Evolutionary conservation across 805 yeast genomes (phyloP).

Genomic region (Metschnikowia dekortorum): DNA sequence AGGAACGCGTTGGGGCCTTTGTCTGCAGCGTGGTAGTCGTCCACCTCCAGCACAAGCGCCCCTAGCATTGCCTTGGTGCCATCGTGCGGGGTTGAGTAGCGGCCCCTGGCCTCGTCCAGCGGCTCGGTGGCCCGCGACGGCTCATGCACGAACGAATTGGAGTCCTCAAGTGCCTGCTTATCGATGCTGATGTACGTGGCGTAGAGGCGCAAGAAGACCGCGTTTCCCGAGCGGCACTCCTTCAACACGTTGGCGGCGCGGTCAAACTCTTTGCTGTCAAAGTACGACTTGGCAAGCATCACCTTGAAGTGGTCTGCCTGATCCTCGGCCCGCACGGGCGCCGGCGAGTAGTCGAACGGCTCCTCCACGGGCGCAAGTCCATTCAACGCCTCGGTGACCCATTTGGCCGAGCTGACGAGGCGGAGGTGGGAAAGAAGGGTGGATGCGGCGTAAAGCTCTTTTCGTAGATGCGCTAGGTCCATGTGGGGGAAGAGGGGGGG

Average conservation of each 20-base stretch:
- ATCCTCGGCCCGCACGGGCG: conserved; percentile 26
- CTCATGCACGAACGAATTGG: conserved; percentile 58
- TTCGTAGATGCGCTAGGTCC: conserved; percentile 12
- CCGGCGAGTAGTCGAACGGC: conserved; percentile 14
- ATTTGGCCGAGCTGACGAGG: conserved; percentile 68
- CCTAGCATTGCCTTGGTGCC: neutral
- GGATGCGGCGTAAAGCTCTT: conserved; percentile 27
- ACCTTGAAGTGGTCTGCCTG: conserved; percentile 41
- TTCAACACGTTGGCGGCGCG: conserved; percentile 62
- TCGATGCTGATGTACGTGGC: conserved; percentile 74
- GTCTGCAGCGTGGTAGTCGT: conserved; percentile 22
- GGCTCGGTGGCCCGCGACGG: conserved; percentile 11
- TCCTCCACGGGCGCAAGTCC: conserved; percentile 40
- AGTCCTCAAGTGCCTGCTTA: conserved; percentile 63
- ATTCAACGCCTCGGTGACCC: conserved; percentile 76
- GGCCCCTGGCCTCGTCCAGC: neutral
- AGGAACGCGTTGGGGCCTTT: conserved; percentile 52
- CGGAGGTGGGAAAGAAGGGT: conserved; percentile 50
- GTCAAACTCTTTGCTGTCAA: conserved; percentile 81
- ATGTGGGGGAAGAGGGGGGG: neutral
- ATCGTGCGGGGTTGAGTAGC: neutral
- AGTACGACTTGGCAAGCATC: conserved; percentile 64
- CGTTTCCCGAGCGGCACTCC: conserved; percentile 47
- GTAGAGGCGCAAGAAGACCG: conserved; percentile 62
- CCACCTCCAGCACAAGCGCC: conserved; percentile 36